Evolutionary conservation across 2,329 filamentous ascomycete species (phyloP), one percentile per base, ranked within the genome.

Genomic region (Pestalotiopsis sp.): DNA sequence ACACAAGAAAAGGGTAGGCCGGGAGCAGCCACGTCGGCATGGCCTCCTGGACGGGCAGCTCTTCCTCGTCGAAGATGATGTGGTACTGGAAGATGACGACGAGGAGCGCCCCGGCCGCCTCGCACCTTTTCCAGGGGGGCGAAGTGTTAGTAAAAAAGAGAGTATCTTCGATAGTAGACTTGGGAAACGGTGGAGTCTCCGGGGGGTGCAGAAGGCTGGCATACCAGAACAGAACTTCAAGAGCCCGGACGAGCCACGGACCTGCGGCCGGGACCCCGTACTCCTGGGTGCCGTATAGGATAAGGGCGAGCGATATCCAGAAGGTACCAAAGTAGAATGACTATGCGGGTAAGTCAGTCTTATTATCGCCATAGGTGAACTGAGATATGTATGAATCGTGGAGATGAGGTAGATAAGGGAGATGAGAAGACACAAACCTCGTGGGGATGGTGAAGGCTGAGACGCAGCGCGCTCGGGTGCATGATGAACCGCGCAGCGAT

Each of bases 201-300:
- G 45, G 1, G 14, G 7, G 13, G 9, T 1, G n/a, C 13, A 45
- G 58, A 11, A 3, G 17, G 13, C 27, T 27, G 27, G n/a, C 9
- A 69, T 86, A 85, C 84, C 84, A 87, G 72, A 83, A 86, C 31
- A 85, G 52, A 2, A 83, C 75, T 11, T 77, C 72, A 81, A 86
- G 85, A 1, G 78, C 79, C 13, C 73, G 72, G 60, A 81, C 71
- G n/a, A 85, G 76, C 84, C 84, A 91, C 2, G 74, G 72, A 40
- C 36, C 36, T 4, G 27, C 59, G 20, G 38, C 38, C 58, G 75
- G 72, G 4, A 80, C 78, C 0, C 88, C 89, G 75, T 90, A 91
- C 72, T 90, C 86, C 6, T 85, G 86, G 49, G 90, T 83, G 70
- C 90, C 90, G 73, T 90, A 88, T 73, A 90, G 83, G 20, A 90